A percentile compares a stretch with the other conserved stretches of the same genome.
Conservation (phyloP, 352 stramenopile genomes). For the Phytophthora pistaciae region DNA sequence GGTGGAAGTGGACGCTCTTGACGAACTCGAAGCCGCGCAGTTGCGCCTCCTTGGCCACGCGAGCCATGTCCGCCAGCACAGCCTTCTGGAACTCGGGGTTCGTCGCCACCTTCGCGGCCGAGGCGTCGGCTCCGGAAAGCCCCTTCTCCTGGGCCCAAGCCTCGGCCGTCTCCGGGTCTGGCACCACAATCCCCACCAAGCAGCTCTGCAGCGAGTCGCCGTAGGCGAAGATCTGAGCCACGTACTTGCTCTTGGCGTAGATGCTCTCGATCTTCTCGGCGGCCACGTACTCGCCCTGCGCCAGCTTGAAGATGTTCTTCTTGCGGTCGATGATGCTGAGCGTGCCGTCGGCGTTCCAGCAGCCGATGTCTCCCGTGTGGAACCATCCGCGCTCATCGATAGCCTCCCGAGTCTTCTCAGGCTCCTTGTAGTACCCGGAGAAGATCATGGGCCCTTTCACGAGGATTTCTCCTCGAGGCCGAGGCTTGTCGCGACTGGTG, state of each 20-base stretch:
- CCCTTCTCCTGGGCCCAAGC: slow-evolving; percentile 40
- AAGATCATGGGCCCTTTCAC: slow-evolving; percentile 83
- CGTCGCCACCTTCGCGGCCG: slow-evolving; percentile 39
- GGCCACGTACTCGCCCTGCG: slow-evolving; percentile 95
- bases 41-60: slow-evolving; percentile 55
- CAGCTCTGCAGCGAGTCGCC: slow-evolving; percentile 94
- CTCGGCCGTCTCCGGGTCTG: slow-evolving; percentile 56
- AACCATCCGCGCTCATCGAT: slow-evolving; percentile 95
- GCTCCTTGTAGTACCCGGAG: slow-evolving; percentile 94
- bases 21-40: slow-evolving; percentile 94
- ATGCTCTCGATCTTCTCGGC: slow-evolving; percentile 97
- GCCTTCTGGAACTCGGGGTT: slow-evolving; percentile 52
- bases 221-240: slow-evolving; percentile 94
- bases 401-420: slow-evolving; percentile 88
- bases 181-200: slow-evolving; percentile 94
- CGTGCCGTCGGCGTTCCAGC: slow-evolving; percentile 92
- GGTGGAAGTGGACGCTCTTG: slow-evolving; percentile 87
- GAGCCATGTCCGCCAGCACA: slow-evolving; percentile 13
- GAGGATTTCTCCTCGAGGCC: slow-evolving; percentile 59
- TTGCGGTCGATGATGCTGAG: slow-evolving; percentile 89
- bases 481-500: slow-evolving; percentile 66
- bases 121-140: slow-evolving; percentile 34
- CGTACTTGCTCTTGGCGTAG: slow-evolving; percentile 89
- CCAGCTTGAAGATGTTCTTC: slow-evolving; percentile 94
- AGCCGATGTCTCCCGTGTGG: slow-evolving; percentile 95